Evolutionary conservation across 306 rosid genomes (phyloP).

Genomic region (Biancaea sappan): DNA sequence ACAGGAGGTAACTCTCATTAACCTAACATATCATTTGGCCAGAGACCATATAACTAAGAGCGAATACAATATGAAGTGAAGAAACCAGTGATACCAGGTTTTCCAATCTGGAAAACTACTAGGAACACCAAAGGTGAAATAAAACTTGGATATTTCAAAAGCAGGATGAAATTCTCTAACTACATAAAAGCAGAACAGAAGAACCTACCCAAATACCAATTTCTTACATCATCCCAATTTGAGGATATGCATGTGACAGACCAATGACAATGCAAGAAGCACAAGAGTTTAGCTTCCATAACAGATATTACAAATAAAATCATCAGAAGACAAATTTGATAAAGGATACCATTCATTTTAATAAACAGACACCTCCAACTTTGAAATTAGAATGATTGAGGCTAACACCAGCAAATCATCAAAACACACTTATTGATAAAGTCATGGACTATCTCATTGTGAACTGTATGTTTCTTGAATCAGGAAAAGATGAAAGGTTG

Average conservation of each 20-base stretch:
- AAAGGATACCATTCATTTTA: background rate
- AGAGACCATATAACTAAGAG: background rate
- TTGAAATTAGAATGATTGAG: background rate
- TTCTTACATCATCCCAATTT: background rate
- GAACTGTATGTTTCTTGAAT: background rate
- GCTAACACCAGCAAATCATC: background rate
- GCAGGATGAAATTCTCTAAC: background rate
- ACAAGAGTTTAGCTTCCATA: background rate
- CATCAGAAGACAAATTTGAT: slow-evolving; percentile 10
- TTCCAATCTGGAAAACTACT: background rate
- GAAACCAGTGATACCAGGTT: background rate
- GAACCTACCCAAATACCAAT: slow-evolving; percentile 9
- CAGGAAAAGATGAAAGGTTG: slow-evolving; percentile 7
- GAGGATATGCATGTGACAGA: background rate
- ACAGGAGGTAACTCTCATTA: background rate
- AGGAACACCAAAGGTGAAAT: slow-evolving; percentile 13
- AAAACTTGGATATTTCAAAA: background rate
- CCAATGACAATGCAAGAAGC: background rate
- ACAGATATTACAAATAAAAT: background rate
- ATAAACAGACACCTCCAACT: slow-evolving; percentile 13
- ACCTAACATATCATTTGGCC: background rate
- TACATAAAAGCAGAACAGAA: background rate
- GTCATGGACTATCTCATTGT: background rate
- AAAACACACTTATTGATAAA: background rate
- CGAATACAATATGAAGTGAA: slow-evolving; percentile 6